Base-by-base conservation (phyloP, 148 eudicot genomes). In the Dysphania ambrosioides region DNA sequence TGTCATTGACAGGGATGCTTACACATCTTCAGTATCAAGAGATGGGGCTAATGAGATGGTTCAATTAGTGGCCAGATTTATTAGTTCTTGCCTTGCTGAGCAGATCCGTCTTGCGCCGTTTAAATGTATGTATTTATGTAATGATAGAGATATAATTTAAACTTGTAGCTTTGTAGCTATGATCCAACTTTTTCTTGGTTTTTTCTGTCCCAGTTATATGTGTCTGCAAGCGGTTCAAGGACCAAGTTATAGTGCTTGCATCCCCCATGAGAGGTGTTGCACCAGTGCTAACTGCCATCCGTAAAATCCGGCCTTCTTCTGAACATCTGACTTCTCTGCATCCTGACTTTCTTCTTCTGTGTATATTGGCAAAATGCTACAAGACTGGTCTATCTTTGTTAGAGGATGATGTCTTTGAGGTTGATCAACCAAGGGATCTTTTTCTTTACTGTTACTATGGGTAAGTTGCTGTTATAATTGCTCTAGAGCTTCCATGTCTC, bases 401-500 rank as follows among this genome's bases (percentile, higher is more conserved):
- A 83, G 91, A 87, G 78, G 92, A 95, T 68, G 94, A 95, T 68
- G 84, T 95, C 59, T 90, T 72, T 76, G 99, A 92, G 84, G 80
- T 92, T 77, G 96, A 90, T 71, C 90, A 86, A 72, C 99, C 97
- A 66, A 91, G 80, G 79, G 94, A 95, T 74, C 85, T 95, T 38
- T 92, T 87, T 78, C 93, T 95, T 15, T 92, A 87, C 71, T 90
- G 91, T 76, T 92, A 95, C 76, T 95, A 95, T 76, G 99, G 99
- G 99, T 90, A 74, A 86, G 92, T 81, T 56, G 24, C 73, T 66
- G 56, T 44, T 23, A 5, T 44, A 36, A 11, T 1, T 24, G 63
- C 55, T 38, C 58, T 42, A 69, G 35, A 16, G 36, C 21, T 8
- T 61, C 27, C 66, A 32, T 23, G 42, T 26, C 51, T 24, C 16